phyloP scores from a whole-genome alignment of 2,329 filamentous ascomycete genomes.

The Pseudogymnoascus verrucosus region DNA sequence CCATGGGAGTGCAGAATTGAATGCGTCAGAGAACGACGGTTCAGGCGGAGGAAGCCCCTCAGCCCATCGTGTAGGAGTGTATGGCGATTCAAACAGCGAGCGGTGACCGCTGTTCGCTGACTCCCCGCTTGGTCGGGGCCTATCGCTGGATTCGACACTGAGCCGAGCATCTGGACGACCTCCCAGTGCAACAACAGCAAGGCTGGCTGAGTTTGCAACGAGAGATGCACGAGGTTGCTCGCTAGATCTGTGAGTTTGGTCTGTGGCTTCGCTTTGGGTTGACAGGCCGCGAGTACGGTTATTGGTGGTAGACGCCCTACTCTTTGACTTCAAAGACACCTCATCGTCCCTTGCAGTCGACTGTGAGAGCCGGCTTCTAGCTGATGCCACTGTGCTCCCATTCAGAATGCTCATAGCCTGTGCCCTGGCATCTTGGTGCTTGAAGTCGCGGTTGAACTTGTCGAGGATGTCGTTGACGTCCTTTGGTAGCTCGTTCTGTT shows the following conservation, averaged over 20 bases:
- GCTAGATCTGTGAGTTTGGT: neutral
- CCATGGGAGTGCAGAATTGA: conserved; percentile 80
- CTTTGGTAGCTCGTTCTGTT: conserved; percentile 53
- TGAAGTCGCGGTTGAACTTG: conserved; percentile 72
- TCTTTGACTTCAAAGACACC: conserved; percentile 25
- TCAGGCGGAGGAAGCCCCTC: conserved; percentile 27
- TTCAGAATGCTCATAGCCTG: conserved; percentile 71
- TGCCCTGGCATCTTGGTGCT: conserved; percentile 64
- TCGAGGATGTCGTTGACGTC: conserved; percentile 66
- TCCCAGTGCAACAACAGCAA: neutral
- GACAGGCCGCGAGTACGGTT: conserved; percentile 50
- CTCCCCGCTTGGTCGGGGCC: conserved; percentile 4
- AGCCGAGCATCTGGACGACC: neutral
- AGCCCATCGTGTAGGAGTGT: neutral
- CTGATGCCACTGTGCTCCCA: conserved; percentile 39
- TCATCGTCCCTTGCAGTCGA: conserved; percentile 34
- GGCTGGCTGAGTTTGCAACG: neutral
- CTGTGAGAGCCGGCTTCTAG: conserved; percentile 25
- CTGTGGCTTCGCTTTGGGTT: conserved; percentile 53
- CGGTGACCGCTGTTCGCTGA: neutral
- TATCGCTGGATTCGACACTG: neutral
- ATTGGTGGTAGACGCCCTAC: conserved; percentile 22
- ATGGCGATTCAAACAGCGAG: neutral
- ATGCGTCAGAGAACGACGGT: conserved; percentile 63
- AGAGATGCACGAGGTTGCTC: neutral